These are phyloP conservation scores for Eucalyptus urophylla DNA, from an alignment of 345 rosid species.

Conservation along the genomic window DNA sequence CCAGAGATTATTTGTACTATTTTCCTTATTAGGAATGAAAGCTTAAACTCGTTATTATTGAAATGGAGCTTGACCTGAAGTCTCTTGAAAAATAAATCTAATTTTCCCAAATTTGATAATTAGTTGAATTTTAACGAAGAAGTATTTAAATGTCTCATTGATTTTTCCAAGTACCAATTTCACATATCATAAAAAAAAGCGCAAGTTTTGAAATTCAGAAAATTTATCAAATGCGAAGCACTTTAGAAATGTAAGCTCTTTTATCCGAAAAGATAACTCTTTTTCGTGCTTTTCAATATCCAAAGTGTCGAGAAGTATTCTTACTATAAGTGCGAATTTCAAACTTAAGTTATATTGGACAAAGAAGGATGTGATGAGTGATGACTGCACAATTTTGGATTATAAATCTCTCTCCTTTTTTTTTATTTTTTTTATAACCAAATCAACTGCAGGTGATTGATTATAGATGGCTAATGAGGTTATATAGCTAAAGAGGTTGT, in stretches of 20 bases:
- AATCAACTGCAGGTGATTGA: neutral
- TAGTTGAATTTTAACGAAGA: neutral
- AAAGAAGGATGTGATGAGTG: neutral
- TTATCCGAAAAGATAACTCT: neutral
- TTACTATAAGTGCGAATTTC: neutral
- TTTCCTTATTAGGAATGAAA: neutral
- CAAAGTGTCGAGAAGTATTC: neutral
- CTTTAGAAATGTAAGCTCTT: neutral
- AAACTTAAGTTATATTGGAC: neutral
- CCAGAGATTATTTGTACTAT: too few species aligned
- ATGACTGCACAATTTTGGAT: neutral
- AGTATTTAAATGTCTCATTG: neutral
- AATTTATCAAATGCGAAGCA: neutral
- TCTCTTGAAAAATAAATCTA: neutral
- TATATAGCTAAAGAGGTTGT: neutral
- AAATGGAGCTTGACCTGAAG: neutral
- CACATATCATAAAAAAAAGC: neutral
- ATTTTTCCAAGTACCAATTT: neutral
- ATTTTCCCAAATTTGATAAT: neutral
- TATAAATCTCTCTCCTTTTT: neutral
- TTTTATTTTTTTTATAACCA: neutral
- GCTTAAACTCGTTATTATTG: neutral
- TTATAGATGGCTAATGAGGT: neutral
- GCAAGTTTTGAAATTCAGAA: neutral
- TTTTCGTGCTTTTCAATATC: neutral